Evolutionary conservation across 2,329 filamentous ascomycete genomes (phyloP), one percentile per base, ranked within the genome.

Genomic region (Aspergillus pseudoglaucus): DNA sequence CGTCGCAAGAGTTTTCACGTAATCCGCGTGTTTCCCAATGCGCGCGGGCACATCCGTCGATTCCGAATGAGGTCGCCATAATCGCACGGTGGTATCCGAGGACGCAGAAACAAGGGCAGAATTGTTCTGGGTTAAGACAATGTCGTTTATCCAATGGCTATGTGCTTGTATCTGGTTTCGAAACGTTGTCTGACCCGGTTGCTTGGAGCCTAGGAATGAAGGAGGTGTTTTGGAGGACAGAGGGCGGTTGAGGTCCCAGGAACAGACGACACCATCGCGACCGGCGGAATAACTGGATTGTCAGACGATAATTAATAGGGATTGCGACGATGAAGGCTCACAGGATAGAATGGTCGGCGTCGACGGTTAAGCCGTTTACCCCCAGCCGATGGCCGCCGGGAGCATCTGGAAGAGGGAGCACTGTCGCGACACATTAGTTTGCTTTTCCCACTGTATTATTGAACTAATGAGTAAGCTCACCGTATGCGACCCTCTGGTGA

Each of bases 131-230:
- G 86, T 86, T 47, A 95, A 79, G 18, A 84, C 81, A 53, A 96
- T 88, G 67, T 95, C 90, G 71, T 95, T 96, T 72, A 96, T 85
- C 90, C 90, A 96, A 69, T 95, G 89, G 44, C 89, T 95, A 68
- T 96, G 90, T 7, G 90, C 90, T 65, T 87, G 84, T 14, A 84
- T 80, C 64, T 87, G 80, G 53, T 78, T 76, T 51, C 79, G 75
- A 59, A 82, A 80, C 2, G 73, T 74, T 14, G 80, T 79, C 8
- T 75, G 69, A 44, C 57, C 59, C 22, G 64, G 60, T 41, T 65
- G 61, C 32, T 57, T 57, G 44, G 47, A 38, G 49, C 48, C 47
- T 33, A 50, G 41, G 33, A 56, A 49, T 15, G 54, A 44, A 6
- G 59, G 46, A 39, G 57, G 49, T 15, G 56, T 43, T 22, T 54